phyloP scores from a whole-genome alignment of 2,329 filamentous ascomycete species.

The Paramyrothecium sp. region DNA sequence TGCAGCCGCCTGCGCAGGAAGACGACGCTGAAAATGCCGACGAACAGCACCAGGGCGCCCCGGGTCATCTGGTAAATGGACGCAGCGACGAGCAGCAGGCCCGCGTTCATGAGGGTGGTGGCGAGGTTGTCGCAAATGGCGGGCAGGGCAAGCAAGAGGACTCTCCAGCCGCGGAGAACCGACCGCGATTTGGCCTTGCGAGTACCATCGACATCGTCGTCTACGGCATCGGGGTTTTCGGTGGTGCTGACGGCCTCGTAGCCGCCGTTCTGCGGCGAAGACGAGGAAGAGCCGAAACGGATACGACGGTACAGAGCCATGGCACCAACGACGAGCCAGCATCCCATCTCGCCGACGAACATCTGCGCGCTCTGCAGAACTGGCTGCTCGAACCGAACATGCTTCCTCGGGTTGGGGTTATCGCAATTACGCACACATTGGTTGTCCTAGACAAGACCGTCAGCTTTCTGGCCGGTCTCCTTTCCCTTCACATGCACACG shows the following conservation, averaged over 20 bases:
- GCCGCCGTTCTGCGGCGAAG: constrained; percentile 43
- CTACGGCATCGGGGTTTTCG: constrained; percentile 39
- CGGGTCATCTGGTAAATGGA: constrained; percentile 99
- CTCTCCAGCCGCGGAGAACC: constrained; percentile 67
- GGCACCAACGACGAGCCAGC: constrained; percentile 83
- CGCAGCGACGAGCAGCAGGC: constrained; percentile 87
- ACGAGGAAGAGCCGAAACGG: constrained; percentile 31
- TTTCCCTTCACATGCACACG: not conserved
- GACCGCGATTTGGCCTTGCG: constrained; percentile 53
- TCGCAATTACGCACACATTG: constrained; percentile 94
- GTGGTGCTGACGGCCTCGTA: constrained; percentile 64
- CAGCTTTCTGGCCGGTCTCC: not conserved
- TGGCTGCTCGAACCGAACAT: constrained; percentile 83
- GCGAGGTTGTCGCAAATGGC: constrained; percentile 92
- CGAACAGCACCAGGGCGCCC: constrained; percentile 91
- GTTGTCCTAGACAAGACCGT: constrained; percentile 65
- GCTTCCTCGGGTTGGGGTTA: constrained; percentile 62
- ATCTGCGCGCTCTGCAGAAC: constrained; percentile 97
- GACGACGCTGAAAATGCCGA: constrained; percentile 89
- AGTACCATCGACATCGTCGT: constrained; percentile 33
- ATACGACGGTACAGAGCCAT: constrained; percentile 66
- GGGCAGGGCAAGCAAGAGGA: constrained; percentile 77
- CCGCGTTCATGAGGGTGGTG: constrained; percentile 96
- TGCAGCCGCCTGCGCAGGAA: constrained; percentile 80
- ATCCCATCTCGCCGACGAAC: constrained; percentile 95